Evolutionary conservation across 2,329 filamentous ascomycete species (phyloP), one percentile per base, ranked within the genome.

Genomic region (Alternaria alternata): DNA sequence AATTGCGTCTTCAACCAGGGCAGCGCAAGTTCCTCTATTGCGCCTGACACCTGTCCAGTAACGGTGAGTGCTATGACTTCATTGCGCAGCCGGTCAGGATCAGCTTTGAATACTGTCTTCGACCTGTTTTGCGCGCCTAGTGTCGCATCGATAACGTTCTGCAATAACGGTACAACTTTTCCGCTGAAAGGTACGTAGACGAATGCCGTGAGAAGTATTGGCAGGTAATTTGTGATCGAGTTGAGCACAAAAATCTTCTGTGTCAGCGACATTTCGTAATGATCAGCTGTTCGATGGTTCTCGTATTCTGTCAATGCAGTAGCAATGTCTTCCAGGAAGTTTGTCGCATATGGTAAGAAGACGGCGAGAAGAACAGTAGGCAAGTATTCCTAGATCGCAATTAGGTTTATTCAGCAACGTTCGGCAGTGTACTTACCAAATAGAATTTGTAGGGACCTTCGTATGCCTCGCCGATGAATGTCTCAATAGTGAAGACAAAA

Each of bases 191-290:
- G 73, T 12, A 76, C 72, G 51, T 76, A 76, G 12, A 75, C 57
- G 28, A 75, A 76, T 2, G 72, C 73, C 1, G 71, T 74, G 8
- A 76, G 68, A n/a, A 75, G 69, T n/a, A 75, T 76, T 1, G 75
- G 75, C 5, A 76, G 61, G 43, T 76, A 77, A 26, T 75, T 75
- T 4, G 75, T 75, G n/a, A 77, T 71, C 5, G 72, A 76, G 61
- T 75, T 75, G 7, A 77, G 62, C 7, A 77, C 70, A 32, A 77
- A 77, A 4, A 74, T 67, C 59, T 77, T 77, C 32, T 75, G 74
- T 6, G 73, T 77, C 7, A 75, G 59, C 5, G 74, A 74, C 70
- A 75, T 75, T 41, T 76, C 74, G 54, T 76, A 64, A 22, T 71
- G 61, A 44, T 74, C 72, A 38, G 60, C 60, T 16, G 75, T 77